Evolutionary conservation across 495 filamentous ascomycete species (phyloP).

Genomic region (Aspergillus hancockii): DNA sequence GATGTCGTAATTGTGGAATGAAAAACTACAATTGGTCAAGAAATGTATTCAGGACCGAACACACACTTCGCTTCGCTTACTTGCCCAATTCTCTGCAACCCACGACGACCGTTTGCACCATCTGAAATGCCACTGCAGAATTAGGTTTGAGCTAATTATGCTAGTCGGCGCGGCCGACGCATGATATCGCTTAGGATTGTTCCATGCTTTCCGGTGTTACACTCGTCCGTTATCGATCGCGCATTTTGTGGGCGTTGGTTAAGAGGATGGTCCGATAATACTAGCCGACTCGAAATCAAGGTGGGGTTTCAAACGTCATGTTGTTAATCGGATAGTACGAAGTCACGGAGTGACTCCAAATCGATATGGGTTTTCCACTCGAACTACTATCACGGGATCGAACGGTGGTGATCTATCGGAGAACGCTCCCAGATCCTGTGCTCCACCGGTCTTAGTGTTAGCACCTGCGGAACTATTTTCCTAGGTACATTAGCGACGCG

Average conservation of each 20-base stretch:
- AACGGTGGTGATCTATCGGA: background rate
- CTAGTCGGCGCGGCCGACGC: background rate
- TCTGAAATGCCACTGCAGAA: background rate
- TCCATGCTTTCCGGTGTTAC: conserved; percentile 17
- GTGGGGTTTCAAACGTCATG: background rate
- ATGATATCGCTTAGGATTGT: conserved; percentile 5
- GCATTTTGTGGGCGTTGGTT: background rate
- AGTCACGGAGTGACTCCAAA: background rate
- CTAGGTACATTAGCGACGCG: background rate
- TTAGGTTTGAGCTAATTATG: conserved; percentile 9
- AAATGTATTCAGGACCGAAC: background rate
- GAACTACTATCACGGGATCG: background rate
- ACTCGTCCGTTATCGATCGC: background rate
- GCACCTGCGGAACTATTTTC: background rate
- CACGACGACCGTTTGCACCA: conserved; percentile 2
- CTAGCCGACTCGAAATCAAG: background rate
- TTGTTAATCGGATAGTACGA: too few species aligned
- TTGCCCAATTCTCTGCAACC: background rate
- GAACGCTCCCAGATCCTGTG: background rate
- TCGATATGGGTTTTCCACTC: background rate
- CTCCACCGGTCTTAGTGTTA: background rate
- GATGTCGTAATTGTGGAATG: conserved; percentile 44
- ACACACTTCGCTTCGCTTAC: background rate
- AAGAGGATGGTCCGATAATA: conserved; percentile 6
- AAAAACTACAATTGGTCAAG: conserved; percentile 8